Conservation (phyloP, 805 yeast species). For the Wickerhamiella slavikovae region DNA sequence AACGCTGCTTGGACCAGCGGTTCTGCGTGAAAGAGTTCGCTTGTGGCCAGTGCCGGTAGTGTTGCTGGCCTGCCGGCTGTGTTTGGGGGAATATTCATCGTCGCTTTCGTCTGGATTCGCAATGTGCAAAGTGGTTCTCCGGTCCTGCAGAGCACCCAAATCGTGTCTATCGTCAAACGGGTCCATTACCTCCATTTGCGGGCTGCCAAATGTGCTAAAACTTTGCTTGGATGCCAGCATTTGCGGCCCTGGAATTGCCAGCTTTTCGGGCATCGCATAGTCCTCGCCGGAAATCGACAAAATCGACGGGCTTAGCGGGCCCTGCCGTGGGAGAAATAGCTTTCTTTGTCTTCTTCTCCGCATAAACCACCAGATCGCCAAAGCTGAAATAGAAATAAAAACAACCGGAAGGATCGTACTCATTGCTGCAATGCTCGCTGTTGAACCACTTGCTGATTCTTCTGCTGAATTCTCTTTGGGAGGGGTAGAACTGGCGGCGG, state of each 20-base stretch:
- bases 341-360: slow-evolving; percentile 11
- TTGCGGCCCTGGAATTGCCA: too few species aligned
- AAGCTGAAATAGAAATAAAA: slow-evolving; percentile 18
- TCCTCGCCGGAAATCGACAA: neutral
- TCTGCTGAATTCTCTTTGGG: neutral
- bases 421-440: slow-evolving; percentile 24
- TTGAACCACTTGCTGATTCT: slow-evolving; percentile 11
- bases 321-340: slow-evolving; percentile 7
- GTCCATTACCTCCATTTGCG: neutral
- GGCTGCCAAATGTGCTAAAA: neutral
- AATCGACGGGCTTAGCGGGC: slow-evolving; percentile 4
- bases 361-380: slow-evolving; percentile 15
- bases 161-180: slow-evolving; percentile 1
- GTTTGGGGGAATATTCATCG: neutral
- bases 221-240: neutral
- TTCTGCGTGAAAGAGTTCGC: neutral
- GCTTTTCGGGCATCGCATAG: too few species aligned
- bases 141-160: slow-evolving; percentile 4
- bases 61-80: neutral
- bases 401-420: slow-evolving; percentile 26
- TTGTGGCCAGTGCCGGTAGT: neutral
- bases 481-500: neutral
- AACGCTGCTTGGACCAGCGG: neutral
- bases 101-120: slow-evolving; percentile 9
- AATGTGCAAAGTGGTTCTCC: slow-evolving; percentile 8